Conservation (phyloP, 345 rosid species). For the Corymbia maculata region DNA sequence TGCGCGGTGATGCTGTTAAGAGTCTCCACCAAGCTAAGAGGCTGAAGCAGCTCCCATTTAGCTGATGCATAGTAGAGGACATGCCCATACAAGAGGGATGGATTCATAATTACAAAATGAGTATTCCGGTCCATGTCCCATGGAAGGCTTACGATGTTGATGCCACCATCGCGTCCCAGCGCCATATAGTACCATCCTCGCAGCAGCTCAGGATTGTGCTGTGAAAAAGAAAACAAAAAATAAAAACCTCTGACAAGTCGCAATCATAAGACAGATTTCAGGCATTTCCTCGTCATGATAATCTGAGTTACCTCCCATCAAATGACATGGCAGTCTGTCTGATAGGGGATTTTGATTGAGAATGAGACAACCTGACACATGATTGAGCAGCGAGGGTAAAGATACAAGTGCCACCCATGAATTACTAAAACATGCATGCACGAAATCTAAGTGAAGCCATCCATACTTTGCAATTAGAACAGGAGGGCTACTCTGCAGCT, state of each 20-base stretch:
- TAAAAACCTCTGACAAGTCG: neutral
- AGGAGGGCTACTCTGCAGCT: constrained; percentile 90
- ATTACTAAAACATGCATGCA: neutral
- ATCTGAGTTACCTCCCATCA: constrained; percentile 56
- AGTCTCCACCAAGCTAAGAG: neutral
- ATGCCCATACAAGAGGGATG: neutral
- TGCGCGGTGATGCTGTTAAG: neutral
- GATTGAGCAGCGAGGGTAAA: neutral
- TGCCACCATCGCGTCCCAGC: constrained; percentile 64
- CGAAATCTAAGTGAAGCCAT: neutral
- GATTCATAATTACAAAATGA: neutral
- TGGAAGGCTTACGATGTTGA: neutral
- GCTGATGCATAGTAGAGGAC: neutral
- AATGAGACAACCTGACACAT: constrained; percentile 52
- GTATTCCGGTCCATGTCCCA: neutral
- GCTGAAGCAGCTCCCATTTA: neutral
- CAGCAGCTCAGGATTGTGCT: constrained; percentile 93
- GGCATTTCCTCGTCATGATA: neutral
- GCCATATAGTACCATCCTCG: constrained; percentile 94
- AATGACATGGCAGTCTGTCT: constrained; percentile 96
- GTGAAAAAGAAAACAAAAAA: constrained; percentile 6
- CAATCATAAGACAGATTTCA: neutral
- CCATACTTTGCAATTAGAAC: constrained; percentile 69
- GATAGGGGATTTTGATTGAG: constrained; percentile 69
- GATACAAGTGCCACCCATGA: neutral